These are phyloP conservation scores for Trichoderma virens DNA, from an alignment of 495 filamentous ascomycete genomes.

Conservation along the genomic window DNA sequence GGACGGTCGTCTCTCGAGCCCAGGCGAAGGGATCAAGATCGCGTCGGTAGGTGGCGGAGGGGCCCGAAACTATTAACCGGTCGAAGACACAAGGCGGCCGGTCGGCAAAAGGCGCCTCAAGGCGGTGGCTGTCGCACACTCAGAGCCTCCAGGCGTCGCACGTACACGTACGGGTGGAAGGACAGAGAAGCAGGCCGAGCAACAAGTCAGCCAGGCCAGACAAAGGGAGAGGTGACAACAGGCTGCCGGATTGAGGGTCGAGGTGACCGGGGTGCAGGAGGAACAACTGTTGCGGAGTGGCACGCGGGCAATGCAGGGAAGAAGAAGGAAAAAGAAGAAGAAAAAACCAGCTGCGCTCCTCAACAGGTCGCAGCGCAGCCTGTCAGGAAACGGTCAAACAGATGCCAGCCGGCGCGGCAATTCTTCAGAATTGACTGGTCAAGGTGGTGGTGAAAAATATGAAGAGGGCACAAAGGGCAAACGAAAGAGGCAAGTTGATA, in stretches of 20 bases:
- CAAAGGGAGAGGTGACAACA: constrained; percentile 5
- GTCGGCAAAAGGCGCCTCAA: constrained; percentile 7
- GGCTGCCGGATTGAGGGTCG: neutral
- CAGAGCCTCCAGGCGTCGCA: neutral
- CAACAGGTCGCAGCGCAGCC: constrained; percentile 3
- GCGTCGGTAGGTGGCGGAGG: constrained; percentile 6
- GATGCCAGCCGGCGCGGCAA: constrained; percentile 4
- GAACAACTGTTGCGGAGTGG: neutral
- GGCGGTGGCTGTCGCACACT: constrained; percentile 1
- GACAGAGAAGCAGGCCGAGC: constrained; percentile 6
- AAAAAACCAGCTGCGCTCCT: constrained; percentile 6
- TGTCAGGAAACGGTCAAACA: neutral
- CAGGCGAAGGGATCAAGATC: constrained; percentile 7
- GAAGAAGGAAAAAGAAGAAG: neutral
- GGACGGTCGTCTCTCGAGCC: constrained; percentile 7
- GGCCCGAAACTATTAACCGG: neutral
- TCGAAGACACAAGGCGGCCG: constrained; percentile 1
- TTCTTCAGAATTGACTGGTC: constrained; percentile 4
- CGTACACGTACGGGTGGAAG: neutral
- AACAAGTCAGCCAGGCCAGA: constrained; percentile 1
- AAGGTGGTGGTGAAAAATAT: constrained; percentile 4
- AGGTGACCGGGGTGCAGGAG: constrained; percentile 1
- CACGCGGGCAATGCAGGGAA: constrained; percentile 8
- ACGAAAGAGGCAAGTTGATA: constrained; percentile 8
- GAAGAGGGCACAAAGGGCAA: constrained; percentile 8